Evolutionary conservation across 208 protist species (phyloP).

Genomic region (Tritrichomonas musculus): DNA sequence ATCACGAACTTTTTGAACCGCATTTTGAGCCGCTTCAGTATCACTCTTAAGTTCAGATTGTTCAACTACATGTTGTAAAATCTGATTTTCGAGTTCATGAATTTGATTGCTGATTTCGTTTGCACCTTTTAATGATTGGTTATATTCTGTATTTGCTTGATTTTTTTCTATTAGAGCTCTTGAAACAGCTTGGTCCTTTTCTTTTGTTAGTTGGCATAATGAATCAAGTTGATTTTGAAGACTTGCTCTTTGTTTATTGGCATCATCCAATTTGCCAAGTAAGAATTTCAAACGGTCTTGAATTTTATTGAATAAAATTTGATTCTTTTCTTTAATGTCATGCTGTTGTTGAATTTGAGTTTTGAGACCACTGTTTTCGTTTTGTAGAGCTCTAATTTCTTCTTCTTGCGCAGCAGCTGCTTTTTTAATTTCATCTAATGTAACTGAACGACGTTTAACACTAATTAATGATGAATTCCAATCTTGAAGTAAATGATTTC

Average conservation of each 20-base stretch:
- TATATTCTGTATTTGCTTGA: background rate
- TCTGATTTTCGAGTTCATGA: slow-evolving; percentile 6
- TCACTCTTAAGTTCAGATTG: slow-evolving; percentile 3
- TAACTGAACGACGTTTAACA: background rate
- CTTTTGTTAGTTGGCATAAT: background rate
- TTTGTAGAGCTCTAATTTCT: background rate
- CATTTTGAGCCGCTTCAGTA: background rate
- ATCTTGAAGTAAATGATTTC: background rate
- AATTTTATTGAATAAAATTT: background rate
- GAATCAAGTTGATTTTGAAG: background rate
- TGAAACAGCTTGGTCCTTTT: background rate
- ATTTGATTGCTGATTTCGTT: background rate
- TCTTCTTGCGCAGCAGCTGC: background rate
- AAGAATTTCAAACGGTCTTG: background rate
- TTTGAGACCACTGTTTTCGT: slow-evolving; percentile 14
- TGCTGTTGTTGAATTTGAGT: slow-evolving; percentile 9
- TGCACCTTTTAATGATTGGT: background rate
- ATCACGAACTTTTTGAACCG: background rate
- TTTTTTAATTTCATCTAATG: background rate
- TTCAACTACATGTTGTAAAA: background rate
- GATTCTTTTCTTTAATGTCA: background rate
- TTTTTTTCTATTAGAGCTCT: background rate
- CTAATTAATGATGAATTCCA: background rate
- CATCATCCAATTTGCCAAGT: background rate
- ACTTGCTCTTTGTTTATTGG: background rate